These are phyloP conservation scores for Eucalyptus erythrocorys DNA, from an alignment of 345 rosid species.

Conservation along the genomic window DNA sequence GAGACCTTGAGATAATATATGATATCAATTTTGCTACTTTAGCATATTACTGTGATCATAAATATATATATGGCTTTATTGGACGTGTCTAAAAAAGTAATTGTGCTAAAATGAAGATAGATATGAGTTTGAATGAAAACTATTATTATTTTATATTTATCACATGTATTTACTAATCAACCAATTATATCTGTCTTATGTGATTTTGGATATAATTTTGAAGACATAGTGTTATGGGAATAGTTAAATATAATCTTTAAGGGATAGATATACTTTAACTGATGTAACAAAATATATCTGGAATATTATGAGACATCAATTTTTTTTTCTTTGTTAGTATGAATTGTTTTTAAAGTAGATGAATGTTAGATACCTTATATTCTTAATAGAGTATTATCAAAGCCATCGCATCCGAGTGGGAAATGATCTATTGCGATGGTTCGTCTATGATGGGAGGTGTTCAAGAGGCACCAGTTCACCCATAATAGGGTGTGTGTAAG, in stretches of 20 bases:
- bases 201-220: not conserved
- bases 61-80: too few relatives aligned
- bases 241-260: too few relatives aligned
- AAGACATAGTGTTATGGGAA: too few relatives aligned
- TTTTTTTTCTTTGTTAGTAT: accelerated
- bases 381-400: not conserved
- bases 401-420: not conserved
- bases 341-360: not conserved
- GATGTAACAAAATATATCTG: too few relatives aligned
- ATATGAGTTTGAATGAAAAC: not conserved
- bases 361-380: not conserved
- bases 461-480: not conserved
- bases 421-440: too few relatives aligned
- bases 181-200: too few relatives aligned
- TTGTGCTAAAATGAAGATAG: not conserved
- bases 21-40: not conserved
- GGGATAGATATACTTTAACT: not conserved
- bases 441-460: not conserved
- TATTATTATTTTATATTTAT: too few relatives aligned
- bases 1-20: not conserved
- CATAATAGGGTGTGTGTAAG: not conserved
- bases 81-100: not conserved
- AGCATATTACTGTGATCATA: too few relatives aligned
- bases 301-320: not conserved
- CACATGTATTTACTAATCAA: accelerated